Conservation (phyloP, 2,329 filamentous ascomycete species). For the Scopulariopsis brevicaulis region DNA sequence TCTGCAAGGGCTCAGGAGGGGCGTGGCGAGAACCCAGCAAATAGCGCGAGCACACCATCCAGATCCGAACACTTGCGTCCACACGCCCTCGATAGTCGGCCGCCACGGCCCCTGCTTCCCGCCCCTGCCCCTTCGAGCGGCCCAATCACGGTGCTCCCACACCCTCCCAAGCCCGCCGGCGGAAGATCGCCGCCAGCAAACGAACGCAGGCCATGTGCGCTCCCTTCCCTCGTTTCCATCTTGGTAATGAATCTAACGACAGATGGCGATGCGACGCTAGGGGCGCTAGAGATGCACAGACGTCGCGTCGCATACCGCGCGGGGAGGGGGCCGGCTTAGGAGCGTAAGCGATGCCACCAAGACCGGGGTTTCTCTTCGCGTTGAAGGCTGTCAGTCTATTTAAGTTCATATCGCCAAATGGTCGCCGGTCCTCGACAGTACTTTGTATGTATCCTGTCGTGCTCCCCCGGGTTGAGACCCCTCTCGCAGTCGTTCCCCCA, state of each 20-base stretch:
- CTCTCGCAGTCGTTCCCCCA: background rate
- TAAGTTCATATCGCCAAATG: constrained; percentile 3
- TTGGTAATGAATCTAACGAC: background rate
- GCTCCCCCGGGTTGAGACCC: background rate
- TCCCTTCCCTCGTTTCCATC: background rate
- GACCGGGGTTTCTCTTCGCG: background rate
- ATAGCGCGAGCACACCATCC: background rate
- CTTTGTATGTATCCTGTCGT: too few relatives aligned
- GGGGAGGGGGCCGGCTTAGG: background rate
- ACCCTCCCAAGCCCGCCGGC: background rate
- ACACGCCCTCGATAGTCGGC: background rate
- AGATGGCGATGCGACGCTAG: background rate
- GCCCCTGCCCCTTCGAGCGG: background rate
- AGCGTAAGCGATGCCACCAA: background rate
- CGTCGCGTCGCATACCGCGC: background rate
- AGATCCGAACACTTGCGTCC: background rate
- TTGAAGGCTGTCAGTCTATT: constrained; percentile 2
- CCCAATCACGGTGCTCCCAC: background rate
- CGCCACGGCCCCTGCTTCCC: background rate
- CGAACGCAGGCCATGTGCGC: background rate
- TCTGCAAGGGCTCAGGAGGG: constrained; percentile 1
- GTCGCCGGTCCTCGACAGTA: background rate
- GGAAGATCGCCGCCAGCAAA: background rate
- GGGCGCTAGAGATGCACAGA: background rate
- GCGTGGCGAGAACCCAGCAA: background rate